Evolutionary conservation across 257 asterid genomes (phyloP), one percentile per base, ranked within the genome.

Genomic region (Solanum peruvianum): DNA sequence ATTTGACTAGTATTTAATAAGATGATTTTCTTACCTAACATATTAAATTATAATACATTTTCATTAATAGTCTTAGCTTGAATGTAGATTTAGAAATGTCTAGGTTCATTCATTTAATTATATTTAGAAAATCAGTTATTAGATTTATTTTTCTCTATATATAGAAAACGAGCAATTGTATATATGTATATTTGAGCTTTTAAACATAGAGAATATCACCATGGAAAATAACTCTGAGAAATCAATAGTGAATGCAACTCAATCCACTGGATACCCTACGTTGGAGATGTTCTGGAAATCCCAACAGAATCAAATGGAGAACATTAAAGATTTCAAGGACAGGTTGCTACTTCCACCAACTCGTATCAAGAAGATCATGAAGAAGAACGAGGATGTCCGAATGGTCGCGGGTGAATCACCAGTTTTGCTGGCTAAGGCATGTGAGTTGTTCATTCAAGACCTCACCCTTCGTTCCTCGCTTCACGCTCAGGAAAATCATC

Each of bases 391-490:
- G 72, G 98, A 95, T 85, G 98, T 95, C 77, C 94, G 98, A 9
- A 95, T 95, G 98, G 93, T 95, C 64, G 94, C 98, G 7, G 97
- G 97, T 56, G 98, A 95, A 91, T 96, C 97, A 5, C 97, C 96
- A 18, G 91, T 95, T 56, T 93, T 95, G 41, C 92, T 95, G 89
- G 95, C 97, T 20, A 95, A 95, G 91, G 98, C 98, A 16, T 95
- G 98, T 86, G 98, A 95, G 91, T 93, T 95, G 72, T 95, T 95
- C 94, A 95, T 95, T 83, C 94, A 94, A 27, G 98, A 95, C 87
- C 96, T 95, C 91, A 95, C 98, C 9, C 94, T 93, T 90, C 94
- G 96, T 64, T 45, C 98, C n/a, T 95, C 98, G 98, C 92, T 93
- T 52, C 97, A 95, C 92, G 97, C 98, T 67, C 96, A 95, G 94